Base-by-base conservation (phyloP, 441 rosid species). In the Jatropha podagrica region DNA sequence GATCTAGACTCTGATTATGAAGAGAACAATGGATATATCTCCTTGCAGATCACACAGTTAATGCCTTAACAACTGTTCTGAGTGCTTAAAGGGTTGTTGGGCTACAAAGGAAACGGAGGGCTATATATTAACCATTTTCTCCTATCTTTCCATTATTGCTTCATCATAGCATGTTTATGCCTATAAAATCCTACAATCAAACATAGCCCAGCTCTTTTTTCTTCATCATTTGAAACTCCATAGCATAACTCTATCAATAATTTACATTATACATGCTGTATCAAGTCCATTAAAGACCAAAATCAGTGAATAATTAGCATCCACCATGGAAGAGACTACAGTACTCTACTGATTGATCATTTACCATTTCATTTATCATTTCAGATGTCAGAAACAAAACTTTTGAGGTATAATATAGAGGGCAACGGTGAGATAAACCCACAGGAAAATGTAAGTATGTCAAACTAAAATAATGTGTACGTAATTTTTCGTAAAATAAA, bases 221-320 rank as follows among this genome's bases (percentile, higher is more conserved):
- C 6, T 44, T 44, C 10, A 7, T 44, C 9, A 7, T 5, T 44
- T 3, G 11, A 52, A 4, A 20, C 32, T 56, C 18, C n/a, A 52
- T 4, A n/a, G 18, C 9, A 38, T 52, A 14, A 54, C 7, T 38
- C 14, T 2, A 2, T 9, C 12, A 52, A 63, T 23, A 38, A 5
- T 4, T 44, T n/a, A 41, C 5, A 68, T 15, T 14, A 32, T 14
- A 67, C 23, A 7, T 12, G 10, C 59, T 27, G 7, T 68, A 37
- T n/a, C 11, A 56, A 71, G 52, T 58, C 13, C n/a, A 42, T 2
- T 58, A 41, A 20, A 23, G 3, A 41, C 49, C 26, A 40, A 3
- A 0, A 71, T 41, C 40, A 40, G 41, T 5, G 49, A 38, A 69
- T 38, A 69, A 69, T 52, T 17, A 69, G 73, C 48, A 69, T 38